Conservation (phyloP, 495 filamentous ascomycete species). For the Cairneyella variabilis region DNA sequence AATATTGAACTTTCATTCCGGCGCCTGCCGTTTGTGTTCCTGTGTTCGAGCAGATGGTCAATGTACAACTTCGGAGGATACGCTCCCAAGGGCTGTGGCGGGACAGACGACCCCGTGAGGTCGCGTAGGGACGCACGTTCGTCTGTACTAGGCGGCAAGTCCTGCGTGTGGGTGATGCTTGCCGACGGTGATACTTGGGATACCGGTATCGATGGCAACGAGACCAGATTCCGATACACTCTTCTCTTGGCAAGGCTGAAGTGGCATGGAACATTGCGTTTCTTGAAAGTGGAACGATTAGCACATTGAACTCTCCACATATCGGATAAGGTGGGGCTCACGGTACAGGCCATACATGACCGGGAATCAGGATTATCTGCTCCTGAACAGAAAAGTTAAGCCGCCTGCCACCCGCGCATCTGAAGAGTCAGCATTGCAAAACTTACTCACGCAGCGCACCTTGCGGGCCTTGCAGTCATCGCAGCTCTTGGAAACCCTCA, state of each 20-base stretch:
- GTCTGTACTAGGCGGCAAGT: neutral
- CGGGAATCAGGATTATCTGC: neutral
- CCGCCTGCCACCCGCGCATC: neutral
- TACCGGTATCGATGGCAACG: neutral
- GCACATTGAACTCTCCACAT: neutral
- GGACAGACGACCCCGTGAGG: neutral
- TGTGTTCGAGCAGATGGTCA: constrained; percentile 1
- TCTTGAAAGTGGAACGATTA: neutral
- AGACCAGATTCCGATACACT: neutral
- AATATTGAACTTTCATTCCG: constrained; percentile 1
- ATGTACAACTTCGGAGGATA: neutral
- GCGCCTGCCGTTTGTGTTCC: neutral
- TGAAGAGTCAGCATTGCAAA: neutral
- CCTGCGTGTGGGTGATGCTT: neutral
- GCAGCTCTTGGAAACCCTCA: neutral
- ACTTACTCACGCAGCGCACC: constrained; percentile 4
- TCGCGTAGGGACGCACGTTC: neutral
- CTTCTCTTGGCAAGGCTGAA: neutral
- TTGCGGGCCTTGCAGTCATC: constrained; percentile 9
- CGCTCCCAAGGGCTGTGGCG: neutral
- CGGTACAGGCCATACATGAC: neutral
- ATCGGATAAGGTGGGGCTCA: neutral
- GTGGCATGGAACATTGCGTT: neutral
- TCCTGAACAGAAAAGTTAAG: neutral
- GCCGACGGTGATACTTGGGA: neutral